Base-by-base conservation (phyloP, 1,139 yeast species). In the Hansenula anomala region DNA sequence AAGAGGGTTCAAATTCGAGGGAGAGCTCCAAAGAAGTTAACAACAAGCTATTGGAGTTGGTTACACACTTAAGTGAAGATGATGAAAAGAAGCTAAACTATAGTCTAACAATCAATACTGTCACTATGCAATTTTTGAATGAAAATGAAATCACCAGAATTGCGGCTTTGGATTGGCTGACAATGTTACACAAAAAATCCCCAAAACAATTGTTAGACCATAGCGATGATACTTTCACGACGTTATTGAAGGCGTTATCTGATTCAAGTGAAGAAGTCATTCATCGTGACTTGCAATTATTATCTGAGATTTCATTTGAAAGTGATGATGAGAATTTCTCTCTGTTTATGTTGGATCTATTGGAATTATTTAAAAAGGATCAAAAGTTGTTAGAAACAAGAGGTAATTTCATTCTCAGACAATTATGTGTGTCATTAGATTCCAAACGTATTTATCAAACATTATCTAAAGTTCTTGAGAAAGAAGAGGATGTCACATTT, bases 81-180 rank as follows among this genome's bases (percentile, higher is more conserved):
- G 60, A 59, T 9, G 58, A 58, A n/a, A 58, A 58, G n/a, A 55
- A 57, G 37, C 64, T 79, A n/a, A 78, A 78, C 49, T 78, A 76
- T 46, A 63, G 77, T 0, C 65, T 81, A 3, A 71, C 80, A 6
- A 78, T 80, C 27, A 79, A 77, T 44, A 78, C 80, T 8, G 59
- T 82, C 40, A 76, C 83, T 0, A 51, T 75, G 26, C 86, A 80
- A 48, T 77, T 82, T 43, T 61, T 76, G 43, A 78, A 75, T 47
- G 85, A 81, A 41, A 83, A 87, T 50, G 96, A 88, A 47, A 78
- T 82, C 27, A 86, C 97, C 0, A 70, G 94, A 47, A 73, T 89
- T 16, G 89, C 95, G 0, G 85, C 95, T 16, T 66, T 94, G 34
- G 96, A 90, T 49, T 94, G 98, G 98, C 68, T 94, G 28, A 80